Percentiles rank a stretch among this genome's conserved stretches.
These are phyloP conservation scores for Phalaenopsis hybrid DNA, from an alignment of 116 monocot genomes.

Conservation along the genomic window DNA sequence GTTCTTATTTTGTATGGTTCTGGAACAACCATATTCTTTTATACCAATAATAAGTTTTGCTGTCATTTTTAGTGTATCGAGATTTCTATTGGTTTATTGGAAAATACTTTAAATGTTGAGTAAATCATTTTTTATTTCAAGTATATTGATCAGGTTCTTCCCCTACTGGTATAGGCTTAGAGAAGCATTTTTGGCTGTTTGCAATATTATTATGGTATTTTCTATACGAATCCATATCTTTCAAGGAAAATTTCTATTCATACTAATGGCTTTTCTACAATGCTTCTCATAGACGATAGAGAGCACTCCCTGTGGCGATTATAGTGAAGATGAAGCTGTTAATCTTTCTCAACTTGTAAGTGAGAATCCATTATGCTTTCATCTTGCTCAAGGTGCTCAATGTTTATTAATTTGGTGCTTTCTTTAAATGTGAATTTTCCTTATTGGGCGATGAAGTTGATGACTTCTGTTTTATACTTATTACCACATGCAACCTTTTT, in stretches of 20 bases:
- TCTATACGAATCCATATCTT: not conserved
- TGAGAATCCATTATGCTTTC: conserved; percentile 1
- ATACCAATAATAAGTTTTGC: not conserved
- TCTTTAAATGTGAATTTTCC: not conserved
- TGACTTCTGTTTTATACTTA: conserved; percentile 1
- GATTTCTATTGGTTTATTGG: not conserved
- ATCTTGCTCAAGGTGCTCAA: conserved; percentile 2
- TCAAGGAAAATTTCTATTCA: not conserved
- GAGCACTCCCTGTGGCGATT: conserved; percentile 76
- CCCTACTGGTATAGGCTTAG: not conserved
- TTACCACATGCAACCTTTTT: not conserved
- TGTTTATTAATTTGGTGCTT: not conserved
- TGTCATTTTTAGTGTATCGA: not conserved
- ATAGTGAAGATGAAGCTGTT: conserved; percentile 68
- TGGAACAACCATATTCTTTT: not conserved
- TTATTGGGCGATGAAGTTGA: not conserved
- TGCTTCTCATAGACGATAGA: conserved; percentile 65
- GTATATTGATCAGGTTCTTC: not conserved
- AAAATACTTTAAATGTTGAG: not conserved
- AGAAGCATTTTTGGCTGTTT: not conserved
- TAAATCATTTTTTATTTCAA: not conserved
- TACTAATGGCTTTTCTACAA: not conserved
- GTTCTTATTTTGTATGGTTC: not conserved
- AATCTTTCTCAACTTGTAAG: conserved; percentile 87
- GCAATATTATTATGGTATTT: not conserved